Conservation (phyloP, 2,329 filamentous ascomycete species). For the Cryphonectria radicalis region DNA sequence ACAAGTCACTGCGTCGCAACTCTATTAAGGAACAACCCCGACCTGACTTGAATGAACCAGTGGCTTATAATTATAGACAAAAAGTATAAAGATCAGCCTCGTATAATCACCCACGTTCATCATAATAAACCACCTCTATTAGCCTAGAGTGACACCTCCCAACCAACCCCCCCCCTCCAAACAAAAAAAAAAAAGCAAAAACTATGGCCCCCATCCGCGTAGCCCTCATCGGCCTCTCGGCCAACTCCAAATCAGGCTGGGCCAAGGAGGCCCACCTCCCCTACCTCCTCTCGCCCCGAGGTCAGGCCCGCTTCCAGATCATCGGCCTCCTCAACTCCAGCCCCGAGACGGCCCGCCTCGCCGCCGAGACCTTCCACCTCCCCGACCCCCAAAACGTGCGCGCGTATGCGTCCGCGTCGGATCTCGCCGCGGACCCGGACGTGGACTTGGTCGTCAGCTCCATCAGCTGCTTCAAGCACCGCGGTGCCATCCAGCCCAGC, state of each 20-base stretch:
- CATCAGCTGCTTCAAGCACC: conserved; percentile 59
- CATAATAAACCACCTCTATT: too few relatives aligned
- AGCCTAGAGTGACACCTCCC: too few relatives aligned
- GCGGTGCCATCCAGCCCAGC: conserved; percentile 49
- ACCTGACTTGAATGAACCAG: too few relatives aligned
- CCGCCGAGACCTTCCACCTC: conserved; percentile 49
- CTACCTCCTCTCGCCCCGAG: conserved; percentile 55
- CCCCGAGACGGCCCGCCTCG: conserved; percentile 46
- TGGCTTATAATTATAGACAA: too few relatives aligned
- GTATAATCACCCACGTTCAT: too few relatives aligned
- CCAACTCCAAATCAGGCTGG: conserved; percentile 57
- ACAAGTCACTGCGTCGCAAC: not conserved
- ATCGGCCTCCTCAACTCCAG: conserved; percentile 58
- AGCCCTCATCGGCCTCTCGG: conserved; percentile 61
- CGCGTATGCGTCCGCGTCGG: conserved; percentile 54
- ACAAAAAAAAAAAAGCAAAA: too few relatives aligned
- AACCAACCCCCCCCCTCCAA: too few relatives aligned
- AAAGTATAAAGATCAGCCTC: too few relatives aligned
- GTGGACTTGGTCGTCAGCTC: conserved; percentile 60
- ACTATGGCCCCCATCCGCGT: conserved; percentile 56
- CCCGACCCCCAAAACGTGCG: conserved; percentile 41
- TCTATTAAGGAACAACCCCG: too few relatives aligned
- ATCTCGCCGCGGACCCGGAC: conserved; percentile 52
- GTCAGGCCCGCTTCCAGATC: conserved; percentile 50
- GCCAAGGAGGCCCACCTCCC: conserved; percentile 60